Evolutionary conservation across 495 filamentous ascomycete species (phyloP).

Genomic region (Sordaria brevicollis): DNA sequence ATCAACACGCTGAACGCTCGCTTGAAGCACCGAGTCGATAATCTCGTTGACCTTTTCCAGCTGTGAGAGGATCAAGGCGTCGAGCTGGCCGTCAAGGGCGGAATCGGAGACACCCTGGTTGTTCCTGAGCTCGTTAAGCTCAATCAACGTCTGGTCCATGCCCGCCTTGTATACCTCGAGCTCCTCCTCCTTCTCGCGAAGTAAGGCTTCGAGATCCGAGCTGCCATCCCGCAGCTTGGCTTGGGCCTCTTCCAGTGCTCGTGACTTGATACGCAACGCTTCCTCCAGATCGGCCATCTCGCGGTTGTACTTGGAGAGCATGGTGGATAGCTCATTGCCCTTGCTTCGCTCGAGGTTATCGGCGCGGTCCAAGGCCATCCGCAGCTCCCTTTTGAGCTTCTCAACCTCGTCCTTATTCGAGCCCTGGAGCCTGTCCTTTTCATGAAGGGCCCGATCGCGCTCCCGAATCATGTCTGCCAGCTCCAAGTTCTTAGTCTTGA

Average conservation of each 20-base stretch:
- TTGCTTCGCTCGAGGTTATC: slow-evolving; percentile 89
- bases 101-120: slow-evolving; percentile 66
- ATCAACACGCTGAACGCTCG: slow-evolving; percentile 88
- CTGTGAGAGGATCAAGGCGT: slow-evolving; percentile 72
- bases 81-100: slow-evolving; percentile 81
- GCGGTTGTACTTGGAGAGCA: slow-evolving; percentile 91
- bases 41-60: slow-evolving; percentile 93
- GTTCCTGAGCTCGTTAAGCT: slow-evolving; percentile 71
- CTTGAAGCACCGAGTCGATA: slow-evolving; percentile 91
- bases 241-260: slow-evolving; percentile 75
- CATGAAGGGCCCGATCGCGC: slow-evolving; percentile 86
- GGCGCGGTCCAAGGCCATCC: slow-evolving; percentile 82
- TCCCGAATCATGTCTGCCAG: slow-evolving; percentile 98
- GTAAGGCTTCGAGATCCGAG: slow-evolving; percentile 70
- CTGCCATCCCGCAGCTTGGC: slow-evolving; percentile 66
- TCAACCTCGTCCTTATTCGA: slow-evolving; percentile 88
- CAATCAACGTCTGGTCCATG: slow-evolving; percentile 88
- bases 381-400: slow-evolving; percentile 92
- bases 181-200: slow-evolving; percentile 93
- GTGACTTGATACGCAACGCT: slow-evolving; percentile 76
- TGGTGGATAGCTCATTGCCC: slow-evolving; percentile 83
- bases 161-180: slow-evolving; percentile 93
- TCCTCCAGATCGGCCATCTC: slow-evolving; percentile 96
- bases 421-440: slow-evolving; percentile 74
- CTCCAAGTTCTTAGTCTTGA: slow-evolving; percentile 98